phyloP scores from a whole-genome alignment of 257 asterid species.

The Ballota nigra region DNA sequence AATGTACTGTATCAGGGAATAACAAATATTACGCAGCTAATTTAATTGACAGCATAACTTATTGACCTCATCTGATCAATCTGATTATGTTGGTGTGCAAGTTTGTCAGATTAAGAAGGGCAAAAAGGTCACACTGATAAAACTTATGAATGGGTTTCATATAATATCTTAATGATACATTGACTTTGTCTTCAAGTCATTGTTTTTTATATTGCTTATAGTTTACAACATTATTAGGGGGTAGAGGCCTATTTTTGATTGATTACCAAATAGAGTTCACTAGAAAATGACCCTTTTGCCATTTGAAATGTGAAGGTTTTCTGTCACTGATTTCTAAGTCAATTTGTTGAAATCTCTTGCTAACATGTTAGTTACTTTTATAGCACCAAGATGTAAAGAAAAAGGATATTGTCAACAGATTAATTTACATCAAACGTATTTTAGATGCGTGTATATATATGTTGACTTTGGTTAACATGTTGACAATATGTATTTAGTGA shows the following conservation, averaged over 20 bases:
- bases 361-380: neutral
- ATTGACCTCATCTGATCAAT: constrained; percentile 12
- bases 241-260: constrained; percentile 27
- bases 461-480: too few relatives aligned
- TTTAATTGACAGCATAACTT: constrained; percentile 12
- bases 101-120: constrained; percentile 23
- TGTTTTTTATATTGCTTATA: constrained; percentile 19
- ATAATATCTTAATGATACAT: constrained; percentile 29
- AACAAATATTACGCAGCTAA: neutral
- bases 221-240: constrained; percentile 23
- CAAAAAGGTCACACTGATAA: constrained; percentile 15
- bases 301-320: neutral
- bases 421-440: neutral
- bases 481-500: too few relatives aligned
- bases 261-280: constrained; percentile 10
- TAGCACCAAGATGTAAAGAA: neutral
- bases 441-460: neutral
- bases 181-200: constrained; percentile 42
- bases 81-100: constrained; percentile 26
- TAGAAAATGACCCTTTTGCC: constrained; percentile 23
- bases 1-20: constrained; percentile 16
- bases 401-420: neutral
- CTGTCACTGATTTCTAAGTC: neutral
- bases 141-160: constrained; percentile 8
- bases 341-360: neutral